These are phyloP conservation scores for Ogataea wickerhamii DNA, from an alignment of 805 yeast genomes.

Conservation along the genomic window DNA sequence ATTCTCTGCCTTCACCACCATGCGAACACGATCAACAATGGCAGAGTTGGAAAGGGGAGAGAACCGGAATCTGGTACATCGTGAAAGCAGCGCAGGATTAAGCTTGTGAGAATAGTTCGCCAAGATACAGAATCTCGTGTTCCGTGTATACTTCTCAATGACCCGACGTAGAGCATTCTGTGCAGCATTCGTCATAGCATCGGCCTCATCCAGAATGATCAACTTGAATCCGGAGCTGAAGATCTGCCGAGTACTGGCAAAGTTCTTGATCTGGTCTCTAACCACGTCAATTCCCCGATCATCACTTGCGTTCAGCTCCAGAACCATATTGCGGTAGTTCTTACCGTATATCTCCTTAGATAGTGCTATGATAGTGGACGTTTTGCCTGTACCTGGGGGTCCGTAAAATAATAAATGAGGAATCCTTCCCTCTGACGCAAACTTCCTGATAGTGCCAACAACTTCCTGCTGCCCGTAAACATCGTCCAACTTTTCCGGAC, in stretches of 20 bases:
- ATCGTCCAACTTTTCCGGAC: constrained; percentile 81
- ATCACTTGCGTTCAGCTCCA: constrained; percentile 94
- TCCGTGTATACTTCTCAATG: constrained; percentile 89
- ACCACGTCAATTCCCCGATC: constrained; percentile 98
- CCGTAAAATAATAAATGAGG: constrained; percentile 95
- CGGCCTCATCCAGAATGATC: constrained; percentile 93
- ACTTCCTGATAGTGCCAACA: constrained; percentile 78
- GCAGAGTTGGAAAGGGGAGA: constrained; percentile 72
- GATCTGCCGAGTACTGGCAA: constrained; percentile 94
- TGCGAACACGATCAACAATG: constrained; percentile 59
- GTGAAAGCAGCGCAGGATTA: constrained; percentile 88
- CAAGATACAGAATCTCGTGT: constrained; percentile 91
- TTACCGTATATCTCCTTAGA: constrained; percentile 85
- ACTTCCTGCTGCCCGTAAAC: constrained; percentile 90
- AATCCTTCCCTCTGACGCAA: constrained; percentile 74
- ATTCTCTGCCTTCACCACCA: constrained; percentile 67
- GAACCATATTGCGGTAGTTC: constrained; percentile 79
- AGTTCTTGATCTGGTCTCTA: constrained; percentile 94
- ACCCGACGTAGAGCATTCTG: constrained; percentile 79
- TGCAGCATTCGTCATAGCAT: constrained; percentile 86
- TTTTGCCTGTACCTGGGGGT: constrained; percentile 93
- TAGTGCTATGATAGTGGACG: constrained; percentile 82
- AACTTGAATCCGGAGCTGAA: constrained; percentile 82
- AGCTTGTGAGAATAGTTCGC: constrained; percentile 95
- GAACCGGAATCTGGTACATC: constrained; percentile 95